Evolutionary conservation across 1,139 yeast genomes (phyloP), one percentile per base, ranked within the genome.

Genomic region (Saccharomyces hybrid): DNA sequence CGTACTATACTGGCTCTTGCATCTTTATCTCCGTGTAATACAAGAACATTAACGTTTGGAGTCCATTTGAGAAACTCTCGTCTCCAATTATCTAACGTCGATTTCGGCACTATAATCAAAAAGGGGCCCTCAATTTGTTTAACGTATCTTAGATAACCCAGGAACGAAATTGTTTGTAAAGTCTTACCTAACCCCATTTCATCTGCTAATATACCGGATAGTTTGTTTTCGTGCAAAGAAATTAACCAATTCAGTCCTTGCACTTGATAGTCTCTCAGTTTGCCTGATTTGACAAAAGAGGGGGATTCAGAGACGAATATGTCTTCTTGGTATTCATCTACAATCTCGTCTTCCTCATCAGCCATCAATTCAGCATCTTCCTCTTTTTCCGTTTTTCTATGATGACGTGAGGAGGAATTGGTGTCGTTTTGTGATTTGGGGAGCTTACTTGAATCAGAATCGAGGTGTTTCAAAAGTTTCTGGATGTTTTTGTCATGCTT

Each of bases 151-250:
- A 86, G 72, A 64, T 83, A 86, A 0, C 93, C 93, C 54, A 86
- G 72, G 62, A 86, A 86, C 4, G 98, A 83, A 57, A 93, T 89
- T 0, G 97, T 89, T 70, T 93, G 99, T 57, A 93, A 76, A 1
- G 99, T 93, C 69, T 93, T 93, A 57, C 99, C 99, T 56, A 93
- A 78, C 1, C 99, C 99, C 99, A 93, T 93, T 71, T 93, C 99
- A 72, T 93, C 99, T 8, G 99, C 99, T 57, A 93, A 77, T 51
- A 93, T 91, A 51, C 98, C 98, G 1, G 95, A 84, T 55, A 91
- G 78, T 64, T 86, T 83, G 72, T 91, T 89, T 62, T 88, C 95
- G 66, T 86, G 85, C 55, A 91, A 74, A 1, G 90, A 81, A 24
- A 90, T 82, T 65, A 91, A 75, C 98, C 98, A 91, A 73, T 91